Evolutionary conservation across 2,329 filamentous ascomycete species (phyloP), one percentile per base, ranked within the genome.

Genomic region (Endoconidiophora laricicola): DNA sequence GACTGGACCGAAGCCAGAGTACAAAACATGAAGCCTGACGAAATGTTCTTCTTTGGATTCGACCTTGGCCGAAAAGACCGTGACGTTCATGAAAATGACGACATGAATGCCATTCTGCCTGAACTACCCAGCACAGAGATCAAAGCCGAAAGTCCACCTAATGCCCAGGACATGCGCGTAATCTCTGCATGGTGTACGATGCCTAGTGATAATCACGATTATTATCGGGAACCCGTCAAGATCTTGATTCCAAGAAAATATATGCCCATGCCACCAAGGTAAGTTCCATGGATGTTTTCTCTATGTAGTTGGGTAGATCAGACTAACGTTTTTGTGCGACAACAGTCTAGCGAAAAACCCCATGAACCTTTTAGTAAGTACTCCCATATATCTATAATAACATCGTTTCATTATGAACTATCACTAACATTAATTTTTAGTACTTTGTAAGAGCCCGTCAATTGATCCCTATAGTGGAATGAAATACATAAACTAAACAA

Each of bases 51-150:
- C 41, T 86, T 83, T 60, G 84, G 85, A 4, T 73, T 83, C 53
- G 85, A 90, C 58, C 69, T 76, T 50, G 85, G 84, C 1, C 69
- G 78, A 54, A 72, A 72, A 7, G 84, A 90, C 62, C 65, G 76
- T 18, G 84, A 90, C 57, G 65, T 83, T 1, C 76, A 77, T 24
- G 74, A 72, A 46, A 88, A 88, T 57, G 76, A 86, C 58, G 84
- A 90, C 56, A 64, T 66, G 26, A 73, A 73, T 46, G 82, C 83
- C 14, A 79, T 88, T 38, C 71, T 71, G 63, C 43, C 62, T 63
- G 43, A 66, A 63, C 48, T 53, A 18, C 48, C 51, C 5, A 26
- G 36, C 12, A 41, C 36, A 3, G 48, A 53, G n/a, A 40, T 53
- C 20, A 44, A 41, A 26, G 51, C 51, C 10, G 51, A 50, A 22